Conservation (phyloP, 2,329 filamentous ascomycete genomes). For the Xylaria arbuscula region DNA sequence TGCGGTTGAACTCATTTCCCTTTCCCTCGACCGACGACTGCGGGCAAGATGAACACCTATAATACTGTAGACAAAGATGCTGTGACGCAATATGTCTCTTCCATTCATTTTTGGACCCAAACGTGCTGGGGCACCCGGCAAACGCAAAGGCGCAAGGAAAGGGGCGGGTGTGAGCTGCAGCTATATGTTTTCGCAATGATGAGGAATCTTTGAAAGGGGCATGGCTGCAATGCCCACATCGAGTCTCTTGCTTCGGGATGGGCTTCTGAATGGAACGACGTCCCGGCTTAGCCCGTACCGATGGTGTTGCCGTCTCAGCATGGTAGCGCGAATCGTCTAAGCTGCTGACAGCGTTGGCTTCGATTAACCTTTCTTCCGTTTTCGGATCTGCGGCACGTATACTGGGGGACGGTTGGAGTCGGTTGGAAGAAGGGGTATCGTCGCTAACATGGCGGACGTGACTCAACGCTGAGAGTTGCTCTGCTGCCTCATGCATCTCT, state of each 20-base stretch:
- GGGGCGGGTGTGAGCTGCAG: constrained; percentile 74
- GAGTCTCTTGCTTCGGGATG: constrained; percentile 67
- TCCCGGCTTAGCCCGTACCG: constrained; percentile 56
- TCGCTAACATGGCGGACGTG: constrained; percentile 69
- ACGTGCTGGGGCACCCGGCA: constrained; percentile 85
- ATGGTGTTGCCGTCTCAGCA: constrained; percentile 51
- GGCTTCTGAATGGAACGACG: constrained; percentile 61
- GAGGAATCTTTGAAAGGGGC: constrained; percentile 75
- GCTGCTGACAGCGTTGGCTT: constrained; percentile 55
- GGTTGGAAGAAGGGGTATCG: constrained; percentile 49
- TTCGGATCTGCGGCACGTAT: constrained; percentile 48
- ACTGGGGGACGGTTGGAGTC: constrained; percentile 41
- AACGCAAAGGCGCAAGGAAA: constrained; percentile 89
- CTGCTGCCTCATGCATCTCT: constrained; percentile 75
- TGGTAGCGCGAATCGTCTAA: constrained; percentile 55
- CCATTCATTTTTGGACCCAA: constrained; percentile 97
- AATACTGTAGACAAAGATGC: constrained; percentile 78
- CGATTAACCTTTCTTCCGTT: constrained; percentile 57
- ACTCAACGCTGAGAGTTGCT: constrained; percentile 73
- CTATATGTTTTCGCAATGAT: constrained; percentile 73
- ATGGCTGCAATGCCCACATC: constrained; percentile 71
- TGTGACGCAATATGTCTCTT: constrained; percentile 93
- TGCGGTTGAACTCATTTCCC: constrained; percentile 83
- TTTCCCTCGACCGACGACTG: constrained; percentile 58
- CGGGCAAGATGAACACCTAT: constrained; percentile 71